Evolutionary conservation across 441 rosid genomes (phyloP), one percentile per base, ranked within the genome.

Genomic region (Arabidopsis hybrid): DNA sequence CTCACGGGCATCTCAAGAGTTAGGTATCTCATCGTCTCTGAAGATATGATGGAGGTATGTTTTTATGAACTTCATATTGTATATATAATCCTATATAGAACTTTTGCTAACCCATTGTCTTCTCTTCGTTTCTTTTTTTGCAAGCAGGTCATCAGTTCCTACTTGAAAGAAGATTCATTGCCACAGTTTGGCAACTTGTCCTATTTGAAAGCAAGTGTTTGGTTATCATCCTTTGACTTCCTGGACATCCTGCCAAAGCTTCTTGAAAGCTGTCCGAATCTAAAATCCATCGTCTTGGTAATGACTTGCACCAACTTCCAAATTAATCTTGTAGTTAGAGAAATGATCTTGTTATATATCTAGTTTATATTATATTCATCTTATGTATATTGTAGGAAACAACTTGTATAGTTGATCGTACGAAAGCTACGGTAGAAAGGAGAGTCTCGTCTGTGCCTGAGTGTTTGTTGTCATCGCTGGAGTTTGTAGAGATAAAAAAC

Each of bases 401-500:
- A 36, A 36, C 8, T 8, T 36, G 3, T 36, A 5, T 1, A 34
- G 7, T 34, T 34, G 7, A 34, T 34, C 1, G 7, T 34, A 5
- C 36, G 26, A 21, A 21, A 21, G 26, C 26, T 0, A 21, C 26
- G 36, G 36, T 34, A 7, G 36, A 34, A 34, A 34, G 36, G 36
- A 3, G 36, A 34, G 36, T 34, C 8, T 46, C 6, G 11, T 8
- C 6, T 8, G 26, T 49, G 42, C 74, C 66, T 59, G 29, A 11
- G 53, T 71, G 74, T 29, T 36, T 60, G 51, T 31, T 35, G 40
- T 38, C 60, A 14, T 49, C 74, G 1, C 67, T 71, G 13, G 67
- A 71, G 67, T 29, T 21, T 26, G 67, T 60, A 7, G 59, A 70
- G 74, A 70, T 70, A 35, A 21, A 45, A 69, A 42, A 32, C 53